A percentile compares a stretch with the other conserved stretches of the same genome.
Evolutionary conservation across 495 filamentous ascomycete genomes (phyloP).

Genomic region (Hypoxylon crocopeplum): DNA sequence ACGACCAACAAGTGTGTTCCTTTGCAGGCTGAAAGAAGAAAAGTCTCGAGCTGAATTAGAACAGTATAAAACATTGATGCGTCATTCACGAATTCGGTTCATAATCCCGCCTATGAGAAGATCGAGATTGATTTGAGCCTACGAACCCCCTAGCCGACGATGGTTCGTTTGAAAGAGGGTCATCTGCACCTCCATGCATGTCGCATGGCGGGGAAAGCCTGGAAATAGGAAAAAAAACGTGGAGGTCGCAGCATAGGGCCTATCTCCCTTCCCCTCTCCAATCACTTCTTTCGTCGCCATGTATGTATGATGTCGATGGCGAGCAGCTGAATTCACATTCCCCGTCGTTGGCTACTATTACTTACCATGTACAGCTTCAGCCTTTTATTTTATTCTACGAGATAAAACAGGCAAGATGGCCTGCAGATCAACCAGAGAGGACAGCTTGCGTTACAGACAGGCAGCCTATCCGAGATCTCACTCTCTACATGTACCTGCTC

Average conservation of each 20-base stretch:
- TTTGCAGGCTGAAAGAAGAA: constrained; percentile 18
- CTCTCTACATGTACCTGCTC: too few relatives aligned
- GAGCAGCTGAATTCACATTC: constrained; percentile 2
- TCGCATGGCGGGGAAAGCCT: constrained; percentile 41
- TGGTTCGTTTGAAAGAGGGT: constrained; percentile 40
- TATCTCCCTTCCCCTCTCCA: constrained; percentile 20
- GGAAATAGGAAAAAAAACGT: constrained; percentile 42
- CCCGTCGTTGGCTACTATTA: not conserved
- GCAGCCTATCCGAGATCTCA: too few relatives aligned
- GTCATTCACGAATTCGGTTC: constrained; percentile 16
- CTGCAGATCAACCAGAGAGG: too few relatives aligned
- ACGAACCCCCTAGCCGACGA: constrained; percentile 29
- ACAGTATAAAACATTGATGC: constrained; percentile 9
- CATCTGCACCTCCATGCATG: constrained; percentile 43
- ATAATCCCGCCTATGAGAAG: constrained; percentile 7
- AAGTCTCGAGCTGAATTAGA: constrained; percentile 1
- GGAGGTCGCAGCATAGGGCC: constrained; percentile 39
- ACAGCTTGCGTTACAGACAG: too few relatives aligned
- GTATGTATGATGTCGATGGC: constrained; percentile 30
- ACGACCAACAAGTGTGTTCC: constrained; percentile 4
- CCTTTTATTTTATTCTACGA: not conserved
- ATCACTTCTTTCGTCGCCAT: constrained; percentile 16
- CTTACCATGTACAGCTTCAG: constrained; percentile 4
- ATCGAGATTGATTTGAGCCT: constrained; percentile 17
- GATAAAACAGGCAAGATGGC: constrained; percentile 2